These are phyloP conservation scores for Agrostemma githago DNA, from an alignment of 148 eudicot species.

Conservation along the genomic window DNA sequence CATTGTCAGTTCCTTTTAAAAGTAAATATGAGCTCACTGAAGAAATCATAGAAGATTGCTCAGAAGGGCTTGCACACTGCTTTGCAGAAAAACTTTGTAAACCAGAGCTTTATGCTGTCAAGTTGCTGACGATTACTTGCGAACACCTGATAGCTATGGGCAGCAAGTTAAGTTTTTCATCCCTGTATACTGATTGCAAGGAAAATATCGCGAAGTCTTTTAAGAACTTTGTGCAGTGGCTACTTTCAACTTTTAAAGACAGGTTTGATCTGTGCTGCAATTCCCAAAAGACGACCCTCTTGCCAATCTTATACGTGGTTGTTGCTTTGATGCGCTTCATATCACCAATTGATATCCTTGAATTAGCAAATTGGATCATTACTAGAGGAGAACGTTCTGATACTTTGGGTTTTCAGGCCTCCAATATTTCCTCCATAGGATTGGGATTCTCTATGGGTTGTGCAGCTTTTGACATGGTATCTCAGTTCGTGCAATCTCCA, in stretches of 20 bases:
- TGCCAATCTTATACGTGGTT: constrained; percentile 51
- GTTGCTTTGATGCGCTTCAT: constrained; percentile 50
- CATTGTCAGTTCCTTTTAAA: constrained; percentile 44
- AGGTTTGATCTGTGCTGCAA: constrained; percentile 42
- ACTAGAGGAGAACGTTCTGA: constrained; percentile 36
- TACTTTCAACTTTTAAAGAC: constrained; percentile 40
- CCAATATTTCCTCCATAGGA: constrained; percentile 40
- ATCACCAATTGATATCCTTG: constrained; percentile 75
- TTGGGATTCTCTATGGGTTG: constrained; percentile 58
- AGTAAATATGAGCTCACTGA: constrained; percentile 31
- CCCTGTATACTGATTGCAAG: constrained; percentile 26
- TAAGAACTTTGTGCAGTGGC: constrained; percentile 35
- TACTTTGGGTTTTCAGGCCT: constrained; percentile 15
- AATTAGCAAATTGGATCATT: constrained; percentile 63
- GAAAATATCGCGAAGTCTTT: constrained; percentile 33
- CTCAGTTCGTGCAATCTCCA: constrained; percentile 33
- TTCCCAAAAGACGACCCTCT: constrained; percentile 37
- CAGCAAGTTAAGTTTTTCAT: constrained; percentile 21
- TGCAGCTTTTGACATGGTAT: constrained; percentile 53
- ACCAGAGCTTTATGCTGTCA: constrained; percentile 41
- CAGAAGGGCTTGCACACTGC: constrained; percentile 30
- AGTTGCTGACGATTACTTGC: constrained; percentile 45
- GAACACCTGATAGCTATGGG: constrained; percentile 35
- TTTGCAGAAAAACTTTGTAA: constrained; percentile 41
- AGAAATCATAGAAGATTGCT: constrained; percentile 33